These are phyloP conservation scores for Paraleonurus japonicus DNA, from an alignment of 257 asterid genomes.

Conservation along the genomic window DNA sequence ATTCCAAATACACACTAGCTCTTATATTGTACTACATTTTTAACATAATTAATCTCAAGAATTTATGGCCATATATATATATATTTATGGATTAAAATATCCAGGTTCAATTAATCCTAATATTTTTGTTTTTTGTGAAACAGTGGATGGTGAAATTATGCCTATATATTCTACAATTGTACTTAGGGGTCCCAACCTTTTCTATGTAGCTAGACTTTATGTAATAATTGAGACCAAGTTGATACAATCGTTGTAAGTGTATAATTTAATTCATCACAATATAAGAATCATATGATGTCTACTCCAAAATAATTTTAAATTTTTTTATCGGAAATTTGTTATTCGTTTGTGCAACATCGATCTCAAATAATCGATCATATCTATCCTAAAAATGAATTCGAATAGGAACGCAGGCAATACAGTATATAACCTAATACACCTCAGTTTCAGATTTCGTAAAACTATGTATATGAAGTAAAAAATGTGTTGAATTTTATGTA, in stretches of 20 bases:
- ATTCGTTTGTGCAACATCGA: no score
- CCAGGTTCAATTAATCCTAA: not conserved
- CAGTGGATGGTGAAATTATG: not conserved
- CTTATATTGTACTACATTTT: not conserved
- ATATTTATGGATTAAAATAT: not conserved
- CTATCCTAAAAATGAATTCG: not conserved
- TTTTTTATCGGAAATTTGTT: not conserved
- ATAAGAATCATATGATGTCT: not conserved
- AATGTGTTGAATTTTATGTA: no score
- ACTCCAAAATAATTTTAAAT: not conserved
- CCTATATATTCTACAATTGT: not conserved
- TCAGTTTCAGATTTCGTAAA: no score
- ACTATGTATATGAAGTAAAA: no score
- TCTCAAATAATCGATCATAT: not conserved
- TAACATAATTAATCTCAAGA: not conserved
- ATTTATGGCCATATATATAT: not conserved
- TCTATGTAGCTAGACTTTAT: not conserved
- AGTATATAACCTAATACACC: no score
- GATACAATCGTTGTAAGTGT: not conserved
- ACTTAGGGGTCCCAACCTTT: not conserved
- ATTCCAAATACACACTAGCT: not conserved
- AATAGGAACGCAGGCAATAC: no score
- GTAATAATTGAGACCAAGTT: slow-evolving; percentile 1
- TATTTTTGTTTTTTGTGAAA: not conserved
- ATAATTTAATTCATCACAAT: not conserved